Evolutionary conservation across 2,329 filamentous ascomycete species (phyloP), one percentile per base, ranked within the genome.

Genomic region (Annulohypoxylon truncatum): DNA sequence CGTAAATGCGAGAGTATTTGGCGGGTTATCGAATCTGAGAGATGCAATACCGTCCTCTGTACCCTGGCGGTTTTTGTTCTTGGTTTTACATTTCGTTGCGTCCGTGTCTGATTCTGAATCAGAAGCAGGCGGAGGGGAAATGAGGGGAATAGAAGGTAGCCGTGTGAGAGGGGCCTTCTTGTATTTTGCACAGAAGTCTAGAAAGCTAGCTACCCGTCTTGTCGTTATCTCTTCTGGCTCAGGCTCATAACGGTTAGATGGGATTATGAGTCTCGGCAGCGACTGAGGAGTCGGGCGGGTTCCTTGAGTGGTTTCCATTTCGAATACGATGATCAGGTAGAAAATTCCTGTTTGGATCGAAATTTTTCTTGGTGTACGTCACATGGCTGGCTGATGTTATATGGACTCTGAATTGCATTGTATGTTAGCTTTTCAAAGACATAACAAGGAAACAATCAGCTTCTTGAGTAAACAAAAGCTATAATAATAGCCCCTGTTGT

Each of bases 211-310:
- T 4, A 51, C 57, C 2, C 64, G 61, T 2, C 46, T 60, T 15
- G 13, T 42, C 0, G 67, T 65, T n/a, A 69, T 69, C 33, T 69
- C 67, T n/a, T 69, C 64, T 6, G 67, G 67, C 15, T 53, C 40
- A 1, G 29, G 8, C 18, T 46, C 22, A 29, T 38, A 22, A 3
- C 42, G 44, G 1, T 15, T 2, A 2, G 6, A 4, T 7, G 67
- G 67, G 13, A 69, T 67, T 3, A 1, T 46, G 9, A 69, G 61
- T 9, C 12, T 48, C 1, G 64, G 67, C 10, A 69, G 64, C 1
- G 53, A 54, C 18, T 67, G 54, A 1, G 54, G 64, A 4, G 66
- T 67, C 4, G 47, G 63, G 8, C 66, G 64, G n/a, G 35, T 56
- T 38, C 3, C 15, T 20, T 29, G 47, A 15, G 8, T 26, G 22